Evolutionary conservation across 192 early-diverging fungal genomes (phyloP).

Genomic region (Backusella tuberculispora): DNA sequence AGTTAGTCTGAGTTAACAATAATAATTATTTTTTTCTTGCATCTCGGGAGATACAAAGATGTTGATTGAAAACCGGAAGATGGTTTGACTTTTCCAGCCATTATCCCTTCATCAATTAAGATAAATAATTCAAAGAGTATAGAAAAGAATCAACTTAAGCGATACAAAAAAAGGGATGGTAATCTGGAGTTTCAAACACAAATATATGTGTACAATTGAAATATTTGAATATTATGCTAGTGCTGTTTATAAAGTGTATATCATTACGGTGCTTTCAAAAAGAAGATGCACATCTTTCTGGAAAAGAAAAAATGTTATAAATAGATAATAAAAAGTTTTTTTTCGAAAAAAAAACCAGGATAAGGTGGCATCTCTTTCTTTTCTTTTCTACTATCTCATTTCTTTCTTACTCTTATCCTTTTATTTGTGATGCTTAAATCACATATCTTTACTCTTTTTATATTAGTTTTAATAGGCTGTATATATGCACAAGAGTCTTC

Average conservation of each 20-base stretch:
- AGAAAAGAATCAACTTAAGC: background rate
- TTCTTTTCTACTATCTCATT: background rate
- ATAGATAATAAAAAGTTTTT: conserved; percentile 11
- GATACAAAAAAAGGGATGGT: background rate
- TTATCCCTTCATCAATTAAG: background rate
- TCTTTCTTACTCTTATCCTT: background rate
- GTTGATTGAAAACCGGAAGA: background rate
- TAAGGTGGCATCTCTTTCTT: conserved; percentile 4
- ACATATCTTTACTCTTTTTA: background rate
- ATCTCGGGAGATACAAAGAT: conserved; percentile 1
- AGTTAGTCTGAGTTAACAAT: conserved; percentile 1
- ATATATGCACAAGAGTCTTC: conserved; percentile 7
- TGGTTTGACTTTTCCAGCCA: background rate
- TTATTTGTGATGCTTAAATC: background rate
- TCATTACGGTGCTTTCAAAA: background rate
- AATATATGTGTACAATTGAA: background rate
- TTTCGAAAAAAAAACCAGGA: background rate
- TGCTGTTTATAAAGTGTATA: background rate
- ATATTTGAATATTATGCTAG: background rate
- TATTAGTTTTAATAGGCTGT: background rate
- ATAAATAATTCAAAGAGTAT: background rate
- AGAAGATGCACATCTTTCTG: background rate
- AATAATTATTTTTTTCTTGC: background rate
- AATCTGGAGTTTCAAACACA: background rate
- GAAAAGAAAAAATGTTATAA: conserved; percentile 1